Evolutionary conservation across 768 basidiomycete genomes (phyloP), one percentile per base, ranked within the genome.

Genomic region (Melanogaster broomeanus): DNA sequence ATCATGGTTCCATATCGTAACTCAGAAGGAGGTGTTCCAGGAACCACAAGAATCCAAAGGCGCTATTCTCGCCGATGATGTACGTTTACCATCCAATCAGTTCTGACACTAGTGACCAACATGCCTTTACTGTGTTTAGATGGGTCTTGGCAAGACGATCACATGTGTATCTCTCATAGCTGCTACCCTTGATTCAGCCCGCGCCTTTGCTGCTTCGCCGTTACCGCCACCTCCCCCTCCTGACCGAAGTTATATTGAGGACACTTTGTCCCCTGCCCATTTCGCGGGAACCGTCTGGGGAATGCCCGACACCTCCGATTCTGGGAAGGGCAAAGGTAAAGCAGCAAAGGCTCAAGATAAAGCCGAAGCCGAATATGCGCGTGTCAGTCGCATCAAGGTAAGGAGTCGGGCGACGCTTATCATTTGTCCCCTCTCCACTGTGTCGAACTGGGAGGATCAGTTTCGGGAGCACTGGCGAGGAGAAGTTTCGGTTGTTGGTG

Each of bases 391-490:
- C 30, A 86, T 96, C 62, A 94, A 92, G 69, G 74, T 78, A 31
- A 87, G 84, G 59, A 91, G 88, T 61, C 84, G 93, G 30, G 97
- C 89, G 18, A 98, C 97, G 6, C 74, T 99, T n/a, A 92, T 99
- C 61, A 81, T 99, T 25, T 98, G 97, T 62, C 97, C 97, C 7
- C 77, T 99, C 33, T 94, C 93, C 11, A 99, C 97, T 6, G 93
- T 99, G 2, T 85, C 91, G 42, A 98, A 98, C 64, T 99, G 97
- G 97, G 97, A 99, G 72, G 93, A 96, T 50, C 97, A 99, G 69
- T 93, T 99, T 63, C 83, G 88, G 51, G 97, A 99, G 65, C 97
- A 99, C 67, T 98, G 94, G 94, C 82, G 81, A 56, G 94, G 94
- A 8, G 82, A 87, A 48, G 93, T 97, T 3, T 76, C 77, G 21